A percentile compares a stretch with the other conserved stretches of the same genome.
These are phyloP conservation scores for Penicillium steckii DNA, from an alignment of 495 filamentous ascomycete genomes.

Conservation along the genomic window DNA sequence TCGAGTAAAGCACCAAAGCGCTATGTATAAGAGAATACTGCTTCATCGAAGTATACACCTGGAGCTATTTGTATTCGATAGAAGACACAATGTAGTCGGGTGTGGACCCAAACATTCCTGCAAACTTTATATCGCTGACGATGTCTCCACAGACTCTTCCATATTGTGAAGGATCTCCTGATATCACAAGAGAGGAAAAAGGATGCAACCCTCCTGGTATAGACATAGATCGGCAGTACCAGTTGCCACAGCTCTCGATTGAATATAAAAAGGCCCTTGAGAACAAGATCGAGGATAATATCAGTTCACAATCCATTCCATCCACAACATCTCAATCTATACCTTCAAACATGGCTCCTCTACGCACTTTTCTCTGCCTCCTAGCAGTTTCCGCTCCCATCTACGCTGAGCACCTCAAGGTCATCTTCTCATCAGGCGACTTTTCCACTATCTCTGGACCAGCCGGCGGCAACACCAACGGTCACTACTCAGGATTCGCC, in stretches of 20 bases:
- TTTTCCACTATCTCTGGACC: slow-evolving; percentile 19
- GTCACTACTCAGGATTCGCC: slow-evolving; percentile 14
- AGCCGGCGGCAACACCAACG: slow-evolving; percentile 12
- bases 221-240: neutral
- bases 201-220: neutral
- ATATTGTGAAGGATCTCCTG: neutral
- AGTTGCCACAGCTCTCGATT: neutral
- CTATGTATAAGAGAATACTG: neutral
- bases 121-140: neutral
- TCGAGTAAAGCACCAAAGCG: too few species aligned
- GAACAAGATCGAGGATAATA: neutral
- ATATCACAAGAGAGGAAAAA: neutral
- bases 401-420: slow-evolving; percentile 16
- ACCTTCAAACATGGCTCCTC: slow-evolving; percentile 13
- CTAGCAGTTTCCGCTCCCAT: slow-evolving; percentile 9
- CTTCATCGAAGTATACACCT: too few species aligned
- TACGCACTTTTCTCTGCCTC: slow-evolving; percentile 12
- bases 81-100: neutral
- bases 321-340: neutral
- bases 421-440: slow-evolving; percentile 15
- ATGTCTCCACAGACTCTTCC: neutral
- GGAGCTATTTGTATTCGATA: neutral
- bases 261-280: neutral
- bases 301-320: neutral
- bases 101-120: neutral